Evolutionary conservation across 1,284 basidiomycete genomes (phyloP).

Genomic region (Sphaerobolus stellatus): DNA sequence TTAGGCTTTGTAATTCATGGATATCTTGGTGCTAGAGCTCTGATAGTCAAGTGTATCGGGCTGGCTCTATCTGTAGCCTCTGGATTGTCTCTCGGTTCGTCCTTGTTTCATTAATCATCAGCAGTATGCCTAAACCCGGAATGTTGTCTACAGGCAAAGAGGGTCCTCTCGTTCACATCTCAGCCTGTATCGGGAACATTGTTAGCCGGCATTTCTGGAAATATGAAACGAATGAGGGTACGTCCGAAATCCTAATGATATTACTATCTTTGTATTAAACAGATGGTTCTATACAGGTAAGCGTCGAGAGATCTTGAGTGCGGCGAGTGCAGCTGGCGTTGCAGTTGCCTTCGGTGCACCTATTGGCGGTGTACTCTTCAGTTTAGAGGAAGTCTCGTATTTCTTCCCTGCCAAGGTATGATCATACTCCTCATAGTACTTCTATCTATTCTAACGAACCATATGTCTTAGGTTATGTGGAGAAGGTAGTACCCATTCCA

Average conservation of each 20-base stretch:
- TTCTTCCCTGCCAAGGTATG: constrained; percentile 89
- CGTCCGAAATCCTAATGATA: constrained; percentile 6
- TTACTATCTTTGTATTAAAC: no score
- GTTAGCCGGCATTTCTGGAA: constrained; percentile 84
- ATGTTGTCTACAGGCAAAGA: constrained; percentile 63
- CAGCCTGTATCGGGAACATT: constrained; percentile 93
- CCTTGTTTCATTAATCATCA: constrained; percentile 5
- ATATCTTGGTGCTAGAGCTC: constrained; percentile 86
- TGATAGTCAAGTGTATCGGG: constrained; percentile 91
- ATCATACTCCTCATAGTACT: constrained; percentile 14
- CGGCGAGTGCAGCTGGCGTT: constrained; percentile 87
- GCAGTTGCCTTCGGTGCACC: constrained; percentile 91
- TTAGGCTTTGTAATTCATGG: constrained; percentile 96
- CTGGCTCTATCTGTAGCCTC: constrained; percentile 89
- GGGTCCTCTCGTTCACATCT: constrained; percentile 96
- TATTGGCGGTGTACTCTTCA: constrained; percentile 91
- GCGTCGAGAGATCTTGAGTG: constrained; percentile 87
- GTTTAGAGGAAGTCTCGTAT: constrained; percentile 91
- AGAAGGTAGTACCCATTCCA: constrained; percentile 59
- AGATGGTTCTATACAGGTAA: constrained; percentile 55
- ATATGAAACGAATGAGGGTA: constrained; percentile 92
- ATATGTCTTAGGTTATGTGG: constrained; percentile 69
- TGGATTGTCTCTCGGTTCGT: constrained; percentile 77
- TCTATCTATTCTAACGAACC: constrained; percentile 5
- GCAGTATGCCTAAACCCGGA: constrained; percentile 20